phyloP scores from a whole-genome alignment of 2,329 filamentous ascomycete species.

The Rachicladosporium sp. region DNA sequence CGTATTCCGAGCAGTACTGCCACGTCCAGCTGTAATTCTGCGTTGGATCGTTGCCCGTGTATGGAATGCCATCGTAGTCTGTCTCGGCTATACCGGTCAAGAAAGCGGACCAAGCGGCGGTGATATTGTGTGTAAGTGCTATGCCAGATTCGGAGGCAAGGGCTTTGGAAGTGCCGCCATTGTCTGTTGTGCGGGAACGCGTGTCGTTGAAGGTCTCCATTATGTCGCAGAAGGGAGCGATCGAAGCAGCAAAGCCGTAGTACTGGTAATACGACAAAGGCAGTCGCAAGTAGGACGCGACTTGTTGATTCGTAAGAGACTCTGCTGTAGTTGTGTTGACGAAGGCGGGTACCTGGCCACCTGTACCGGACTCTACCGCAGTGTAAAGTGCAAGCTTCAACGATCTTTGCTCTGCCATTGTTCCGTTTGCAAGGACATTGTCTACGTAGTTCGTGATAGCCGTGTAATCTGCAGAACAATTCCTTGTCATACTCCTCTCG shows the following conservation, averaged over 20 bases:
- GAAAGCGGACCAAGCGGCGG: too few species aligned
- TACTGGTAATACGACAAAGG: conserved; percentile 9
- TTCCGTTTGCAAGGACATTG: conserved; percentile 9
- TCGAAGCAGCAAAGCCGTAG: conserved; percentile 8
- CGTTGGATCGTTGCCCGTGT: conserved; percentile 5
- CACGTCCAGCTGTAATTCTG: conserved; percentile 10
- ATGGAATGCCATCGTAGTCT: too few species aligned
- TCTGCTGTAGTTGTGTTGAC: not conserved
- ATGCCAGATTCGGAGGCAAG: too few species aligned
- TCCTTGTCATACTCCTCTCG: conserved; percentile 9
- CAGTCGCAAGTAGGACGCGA: conserved; percentile 3
- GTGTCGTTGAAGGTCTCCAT: too few species aligned
- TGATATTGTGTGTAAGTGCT: too few species aligned
- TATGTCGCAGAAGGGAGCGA: not conserved
- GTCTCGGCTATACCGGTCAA: too few species aligned
- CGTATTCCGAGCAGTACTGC: conserved; percentile 12
- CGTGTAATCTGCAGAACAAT: conserved; percentile 10
- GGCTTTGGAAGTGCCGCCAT: too few species aligned
- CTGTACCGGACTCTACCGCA: not conserved
- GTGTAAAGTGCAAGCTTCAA: not conserved
- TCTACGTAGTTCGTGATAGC: conserved; percentile 10
- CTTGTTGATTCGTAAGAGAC: not conserved
- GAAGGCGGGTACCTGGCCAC: too few species aligned
- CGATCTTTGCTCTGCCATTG: not conserved
- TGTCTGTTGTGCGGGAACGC: too few species aligned